Base-by-base conservation (phyloP, 108 stramenopile species). In the Aurantiochytrium sp. region DNA sequence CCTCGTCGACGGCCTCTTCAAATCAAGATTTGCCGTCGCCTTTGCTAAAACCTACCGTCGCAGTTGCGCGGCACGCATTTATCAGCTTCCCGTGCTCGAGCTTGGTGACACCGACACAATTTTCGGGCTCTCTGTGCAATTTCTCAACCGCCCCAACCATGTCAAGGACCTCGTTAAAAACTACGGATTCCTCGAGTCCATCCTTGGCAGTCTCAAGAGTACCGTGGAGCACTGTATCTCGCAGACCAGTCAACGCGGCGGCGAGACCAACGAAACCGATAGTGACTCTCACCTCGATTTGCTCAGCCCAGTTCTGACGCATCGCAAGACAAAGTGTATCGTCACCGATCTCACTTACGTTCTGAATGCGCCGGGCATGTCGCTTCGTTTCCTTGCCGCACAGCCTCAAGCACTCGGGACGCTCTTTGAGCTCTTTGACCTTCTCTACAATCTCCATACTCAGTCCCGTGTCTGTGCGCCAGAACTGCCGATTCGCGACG, bases 241-340 rank as follows among this genome's bases (percentile, higher is more conserved):
- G 35, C 35, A 35, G 35, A 35, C 35, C 35, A 35, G 35, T 35
- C 35, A 35, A 35, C 35, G 35, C 35, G 35, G 35, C 35, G 35
- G 35, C 35, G 35, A 35, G 35, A 2, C 35, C 35, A 35, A 35
- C 35, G 35, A 35, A 35, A 35, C 35, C 35, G 35, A 35, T 35
- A 35, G 2, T 35, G 35, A 35, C 35, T 35, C 35, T 35, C 35
- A 35, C 49, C 45, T 83, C 23, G 76, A 83, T 4, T 28, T 83
- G 76, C 76, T 83, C 76, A 83, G 76, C 76, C 76, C 76, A 2
- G 76, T 83, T 23, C 76, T 83, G 19, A 83, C 76, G 6, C 76
- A 83, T 35, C 76, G 76, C 49, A 83, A 83, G 51, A 83, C 76
- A 47, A 83, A 83, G 51, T 83, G 49, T 4, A 23, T 83, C 51